Evolutionary conservation across 192 early-diverging fungal species (phyloP).

Genomic region (Podila epicladia): DNA sequence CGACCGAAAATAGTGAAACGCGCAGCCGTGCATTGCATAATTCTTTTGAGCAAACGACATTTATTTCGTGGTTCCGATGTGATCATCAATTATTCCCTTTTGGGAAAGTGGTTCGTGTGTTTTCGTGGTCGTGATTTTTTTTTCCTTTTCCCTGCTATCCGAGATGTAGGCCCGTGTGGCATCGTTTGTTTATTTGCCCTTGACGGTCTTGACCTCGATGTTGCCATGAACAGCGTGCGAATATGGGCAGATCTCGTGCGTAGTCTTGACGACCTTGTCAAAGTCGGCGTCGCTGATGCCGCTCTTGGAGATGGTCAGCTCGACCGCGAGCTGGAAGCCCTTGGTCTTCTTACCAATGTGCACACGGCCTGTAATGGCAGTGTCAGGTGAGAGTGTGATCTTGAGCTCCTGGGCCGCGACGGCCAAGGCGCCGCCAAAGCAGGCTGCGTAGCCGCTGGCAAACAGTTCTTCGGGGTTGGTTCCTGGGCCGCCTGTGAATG

Average conservation of each 20-base stretch:
- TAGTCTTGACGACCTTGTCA: conserved; percentile 57
- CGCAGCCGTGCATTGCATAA: too few species aligned
- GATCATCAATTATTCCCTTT: too few species aligned
- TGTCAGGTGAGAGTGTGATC: conserved; percentile 53
- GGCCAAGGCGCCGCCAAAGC: conserved; percentile 68
- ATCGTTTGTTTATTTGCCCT: conserved; percentile 32
- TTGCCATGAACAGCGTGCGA: conserved; percentile 63
- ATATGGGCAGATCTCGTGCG: conserved; percentile 67
- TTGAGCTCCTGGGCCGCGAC: conserved; percentile 56
- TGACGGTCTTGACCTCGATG: conserved; percentile 61
- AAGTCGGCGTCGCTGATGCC: conserved; percentile 55
- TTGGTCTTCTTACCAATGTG: conserved; percentile 62
- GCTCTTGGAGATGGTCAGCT: conserved; percentile 57
- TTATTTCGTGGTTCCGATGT: too few species aligned
- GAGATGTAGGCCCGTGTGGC: too few species aligned
- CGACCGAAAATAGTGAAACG: too few species aligned
- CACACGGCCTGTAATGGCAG: conserved; percentile 57
- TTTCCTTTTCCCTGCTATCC: too few species aligned
- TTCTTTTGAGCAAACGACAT: too few species aligned
- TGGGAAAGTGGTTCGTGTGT: too few species aligned
- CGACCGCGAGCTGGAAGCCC: conserved; percentile 60
- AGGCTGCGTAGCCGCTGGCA: conserved; percentile 65
- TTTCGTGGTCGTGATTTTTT: too few species aligned
- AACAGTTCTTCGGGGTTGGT: conserved; percentile 70
- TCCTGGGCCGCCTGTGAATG: conserved; percentile 55